phyloP scores from a whole-genome alignment of 208 protist species.

The Trypanosomatidae sp. region DNA sequence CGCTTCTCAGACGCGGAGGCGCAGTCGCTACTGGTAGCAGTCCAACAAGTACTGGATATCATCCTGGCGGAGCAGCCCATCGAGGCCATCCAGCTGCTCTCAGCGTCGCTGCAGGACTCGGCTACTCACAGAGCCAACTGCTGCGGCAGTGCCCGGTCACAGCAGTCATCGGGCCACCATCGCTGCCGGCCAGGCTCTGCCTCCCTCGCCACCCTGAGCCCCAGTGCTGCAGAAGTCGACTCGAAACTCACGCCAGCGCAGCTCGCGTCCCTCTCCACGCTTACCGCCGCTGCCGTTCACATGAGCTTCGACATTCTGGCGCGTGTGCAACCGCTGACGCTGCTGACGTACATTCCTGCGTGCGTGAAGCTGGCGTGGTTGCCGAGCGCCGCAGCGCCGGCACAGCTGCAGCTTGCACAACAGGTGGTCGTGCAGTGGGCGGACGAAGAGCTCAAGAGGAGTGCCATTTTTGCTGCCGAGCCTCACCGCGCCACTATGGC shows the following conservation, averaged over 20 bases:
- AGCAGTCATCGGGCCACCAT: not conserved
- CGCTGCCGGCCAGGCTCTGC: not conserved
- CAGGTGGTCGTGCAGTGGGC: conserved; percentile 14
- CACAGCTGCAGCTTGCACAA: conserved; percentile 17
- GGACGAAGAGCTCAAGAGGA: conserved; percentile 1
- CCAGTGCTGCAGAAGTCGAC: not conserved
- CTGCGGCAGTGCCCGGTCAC: not conserved
- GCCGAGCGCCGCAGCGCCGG: conserved; percentile 9
- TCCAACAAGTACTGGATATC: conserved; percentile 15
- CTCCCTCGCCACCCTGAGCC: conserved; percentile 2
- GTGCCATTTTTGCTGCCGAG: not conserved
- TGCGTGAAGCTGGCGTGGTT: conserved; percentile 23
- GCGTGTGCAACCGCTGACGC: conserved; percentile 19
- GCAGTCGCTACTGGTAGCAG: conserved; percentile 6
- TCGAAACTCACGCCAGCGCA: conserved; percentile 11
- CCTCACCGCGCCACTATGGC: not conserved
- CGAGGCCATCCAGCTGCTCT: conserved; percentile 12
- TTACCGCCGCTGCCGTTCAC: conserved; percentile 15
- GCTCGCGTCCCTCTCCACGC: conserved; percentile 13
- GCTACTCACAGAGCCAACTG: not conserved
- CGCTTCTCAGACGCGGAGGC: conserved; percentile 7
- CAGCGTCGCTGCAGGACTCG: not conserved
- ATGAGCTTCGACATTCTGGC: conserved; percentile 16
- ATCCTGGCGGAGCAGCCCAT: conserved; percentile 13
- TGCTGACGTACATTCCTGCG: conserved; percentile 16